A percentile compares a stretch with the other conserved stretches of the same genome.
These are phyloP conservation scores for Allomyces javanicus DNA, from an alignment of 192 early-diverging fungal species.

Conservation along the genomic window DNA sequence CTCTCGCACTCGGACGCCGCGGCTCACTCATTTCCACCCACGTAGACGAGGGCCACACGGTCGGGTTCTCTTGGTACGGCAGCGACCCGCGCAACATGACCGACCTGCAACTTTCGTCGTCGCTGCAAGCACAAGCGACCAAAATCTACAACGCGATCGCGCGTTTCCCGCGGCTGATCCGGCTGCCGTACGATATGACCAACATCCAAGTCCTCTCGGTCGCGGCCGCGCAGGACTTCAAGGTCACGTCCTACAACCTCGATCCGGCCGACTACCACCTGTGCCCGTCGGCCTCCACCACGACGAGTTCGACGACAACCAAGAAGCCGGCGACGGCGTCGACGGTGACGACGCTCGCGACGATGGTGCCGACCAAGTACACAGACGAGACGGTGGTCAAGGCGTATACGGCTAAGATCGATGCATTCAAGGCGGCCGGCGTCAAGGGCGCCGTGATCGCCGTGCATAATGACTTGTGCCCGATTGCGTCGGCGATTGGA, in stretches of 20 bases:
- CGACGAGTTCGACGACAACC: not conserved
- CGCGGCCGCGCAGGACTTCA: too few species aligned
- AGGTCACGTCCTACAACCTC: not conserved
- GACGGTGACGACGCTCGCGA: not conserved
- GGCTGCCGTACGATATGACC: not conserved
- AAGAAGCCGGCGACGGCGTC: not conserved
- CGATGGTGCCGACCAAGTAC: not conserved
- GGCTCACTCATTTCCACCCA: too few species aligned
- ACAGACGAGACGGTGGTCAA: not conserved
- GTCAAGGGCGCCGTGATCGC: too few species aligned
- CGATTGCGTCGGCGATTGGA: too few species aligned
- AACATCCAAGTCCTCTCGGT: too few species aligned
- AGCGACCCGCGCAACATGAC: not conserved
- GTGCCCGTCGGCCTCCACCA: not conserved
- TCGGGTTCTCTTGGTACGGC: not conserved
- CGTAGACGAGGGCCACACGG: not conserved
- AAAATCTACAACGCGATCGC: not conserved
- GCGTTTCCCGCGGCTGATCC: not conserved
- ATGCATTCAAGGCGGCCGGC: not conserved
- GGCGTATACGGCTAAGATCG: not conserved
- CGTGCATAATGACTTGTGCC: too few species aligned
- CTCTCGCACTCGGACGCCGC: too few species aligned
- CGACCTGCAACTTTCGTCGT: not conserved
- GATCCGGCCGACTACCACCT: not conserved
- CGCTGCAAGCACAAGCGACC: not conserved